Conservation (phyloP, 2,329 filamentous ascomycete genomes). For the Xylariaceae sp. region DNA sequence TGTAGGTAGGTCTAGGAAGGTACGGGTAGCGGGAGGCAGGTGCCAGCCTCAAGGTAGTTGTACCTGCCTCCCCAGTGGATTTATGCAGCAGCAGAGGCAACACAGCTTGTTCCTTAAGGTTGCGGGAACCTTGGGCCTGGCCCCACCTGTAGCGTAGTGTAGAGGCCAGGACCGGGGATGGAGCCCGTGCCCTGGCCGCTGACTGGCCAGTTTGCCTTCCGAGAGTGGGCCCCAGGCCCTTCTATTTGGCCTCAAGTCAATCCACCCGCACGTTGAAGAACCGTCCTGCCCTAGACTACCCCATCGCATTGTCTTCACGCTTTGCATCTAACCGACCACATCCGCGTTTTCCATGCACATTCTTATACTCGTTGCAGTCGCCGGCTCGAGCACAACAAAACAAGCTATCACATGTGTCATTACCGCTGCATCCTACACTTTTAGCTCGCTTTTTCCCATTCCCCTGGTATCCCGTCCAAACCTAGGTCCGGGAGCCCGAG, state of each 20-base stretch:
- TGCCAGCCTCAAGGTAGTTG: not conserved
- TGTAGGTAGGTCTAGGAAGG: slow-evolving; percentile 2
- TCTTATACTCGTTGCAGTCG: slow-evolving; percentile 63
- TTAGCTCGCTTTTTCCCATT: slow-evolving; percentile 17
- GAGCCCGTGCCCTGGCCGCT: slow-evolving; percentile 23
- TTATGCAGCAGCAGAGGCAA: slow-evolving; percentile 2
- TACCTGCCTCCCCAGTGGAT: not conserved
- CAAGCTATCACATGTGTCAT: slow-evolving; percentile 31
- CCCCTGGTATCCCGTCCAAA: slow-evolving; percentile 16
- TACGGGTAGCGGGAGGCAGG: not conserved
- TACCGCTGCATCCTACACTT: slow-evolving; percentile 20
- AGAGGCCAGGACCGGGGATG: slow-evolving; percentile 29
- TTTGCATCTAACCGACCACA: slow-evolving; percentile 18
- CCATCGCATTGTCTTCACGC: slow-evolving; percentile 24
- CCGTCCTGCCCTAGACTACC: slow-evolving; percentile 24
- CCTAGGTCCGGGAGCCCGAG: slow-evolving; percentile 22
- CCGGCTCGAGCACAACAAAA: slow-evolving; percentile 36
- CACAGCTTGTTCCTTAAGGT: slow-evolving; percentile 16
- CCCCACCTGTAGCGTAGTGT: slow-evolving; percentile 11
- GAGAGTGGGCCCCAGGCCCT: slow-evolving; percentile 22
- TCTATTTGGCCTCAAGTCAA: slow-evolving; percentile 29
- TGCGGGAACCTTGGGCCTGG: slow-evolving; percentile 21
- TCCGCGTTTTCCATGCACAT: slow-evolving; percentile 41
- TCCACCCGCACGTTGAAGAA: slow-evolving; percentile 29
- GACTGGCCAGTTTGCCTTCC: slow-evolving; percentile 24